Percentiles rank a stretch among this genome's conserved stretches.
Conservation (phyloP, 139 green algal genomes). For the Picochlorum sp. region DNA sequence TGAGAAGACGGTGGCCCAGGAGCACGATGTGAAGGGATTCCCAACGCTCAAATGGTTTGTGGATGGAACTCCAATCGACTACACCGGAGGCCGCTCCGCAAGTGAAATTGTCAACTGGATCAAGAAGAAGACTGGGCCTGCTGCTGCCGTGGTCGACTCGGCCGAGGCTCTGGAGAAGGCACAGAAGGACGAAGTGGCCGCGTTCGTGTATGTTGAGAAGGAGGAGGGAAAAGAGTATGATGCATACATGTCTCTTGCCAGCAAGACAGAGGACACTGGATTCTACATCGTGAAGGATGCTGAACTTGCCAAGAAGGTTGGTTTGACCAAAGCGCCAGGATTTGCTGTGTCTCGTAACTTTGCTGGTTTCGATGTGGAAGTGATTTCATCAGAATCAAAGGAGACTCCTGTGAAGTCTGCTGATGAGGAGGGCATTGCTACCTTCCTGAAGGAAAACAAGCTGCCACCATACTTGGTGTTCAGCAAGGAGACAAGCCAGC, state of each 20-base stretch:
- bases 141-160: slow-evolving; percentile 42
- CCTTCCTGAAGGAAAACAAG: slow-evolving; percentile 59
- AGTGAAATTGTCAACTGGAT: slow-evolving; percentile 72
- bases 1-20: slow-evolving; percentile 43
- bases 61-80: slow-evolving; percentile 61
- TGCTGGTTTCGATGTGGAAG: slow-evolving; percentile 20
- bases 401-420: slow-evolving; percentile 17
- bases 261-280: slow-evolving; percentile 18
- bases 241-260: slow-evolving; percentile 53
- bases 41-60: slow-evolving; percentile 85
- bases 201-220: slow-evolving; percentile 46
- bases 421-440: slow-evolving; percentile 23
- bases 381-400: slow-evolving; percentile 19
- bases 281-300: slow-evolving; percentile 52
- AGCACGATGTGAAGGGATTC: slow-evolving; percentile 58
- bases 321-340: slow-evolving; percentile 33
- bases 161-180: slow-evolving; percentile 37
- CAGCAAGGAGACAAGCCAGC: slow-evolving; percentile 48
- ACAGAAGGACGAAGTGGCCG: slow-evolving; percentile 47
- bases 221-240: slow-evolving; percentile 51
- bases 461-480: slow-evolving; percentile 66
- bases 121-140: slow-evolving; percentile 82
- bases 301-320: slow-evolving; percentile 52
- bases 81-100: slow-evolving; percentile 55
- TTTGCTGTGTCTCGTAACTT: slow-evolving; percentile 64